phyloP scores from a whole-genome alignment of 495 filamentous ascomycete genomes.

The Trichoderma asperelloides region DNA sequence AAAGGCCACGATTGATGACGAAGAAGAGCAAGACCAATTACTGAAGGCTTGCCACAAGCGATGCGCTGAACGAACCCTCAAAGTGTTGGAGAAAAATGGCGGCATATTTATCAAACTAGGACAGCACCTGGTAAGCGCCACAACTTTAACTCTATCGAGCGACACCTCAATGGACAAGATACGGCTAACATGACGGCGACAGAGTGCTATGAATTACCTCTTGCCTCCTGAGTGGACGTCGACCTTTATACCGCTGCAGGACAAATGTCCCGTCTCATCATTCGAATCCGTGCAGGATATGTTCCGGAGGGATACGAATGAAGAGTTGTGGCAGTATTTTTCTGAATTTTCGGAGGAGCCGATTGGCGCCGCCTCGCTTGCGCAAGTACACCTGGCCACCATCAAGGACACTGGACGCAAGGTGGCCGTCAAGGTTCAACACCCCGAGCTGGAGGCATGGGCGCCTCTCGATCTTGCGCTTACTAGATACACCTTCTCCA shows the following conservation, averaged over 20 bases:
- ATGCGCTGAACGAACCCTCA: constrained; percentile 75
- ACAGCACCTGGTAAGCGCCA: constrained; percentile 62
- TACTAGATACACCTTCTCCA: constrained; percentile 82
- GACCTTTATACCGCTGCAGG: constrained; percentile 93
- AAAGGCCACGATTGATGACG: constrained; percentile 46
- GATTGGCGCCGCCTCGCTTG: constrained; percentile 87
- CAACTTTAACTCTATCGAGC: background rate
- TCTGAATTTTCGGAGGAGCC: constrained; percentile 68
- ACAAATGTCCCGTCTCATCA: constrained; percentile 88
- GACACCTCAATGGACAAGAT: background rate
- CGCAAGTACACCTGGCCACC: constrained; percentile 89
- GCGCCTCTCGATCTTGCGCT: constrained; percentile 78
- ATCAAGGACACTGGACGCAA: constrained; percentile 74
- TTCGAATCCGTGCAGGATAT: constrained; percentile 80
- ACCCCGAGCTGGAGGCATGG: constrained; percentile 87
- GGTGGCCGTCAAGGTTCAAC: constrained; percentile 98
- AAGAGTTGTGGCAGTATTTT: constrained; percentile 73
- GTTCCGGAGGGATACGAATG: constrained; percentile 76
- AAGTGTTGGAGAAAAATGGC: constrained; percentile 85
- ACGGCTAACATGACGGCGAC: background rate
- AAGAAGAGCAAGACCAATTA: constrained; percentile 52
- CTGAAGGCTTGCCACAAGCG: constrained; percentile 83
- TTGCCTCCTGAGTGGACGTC: constrained; percentile 90
- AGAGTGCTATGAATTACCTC: constrained; percentile 92
- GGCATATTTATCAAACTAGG: constrained; percentile 98